Conservation (phyloP, 805 yeast species). For the Ogataea nonfermentans region DNA sequence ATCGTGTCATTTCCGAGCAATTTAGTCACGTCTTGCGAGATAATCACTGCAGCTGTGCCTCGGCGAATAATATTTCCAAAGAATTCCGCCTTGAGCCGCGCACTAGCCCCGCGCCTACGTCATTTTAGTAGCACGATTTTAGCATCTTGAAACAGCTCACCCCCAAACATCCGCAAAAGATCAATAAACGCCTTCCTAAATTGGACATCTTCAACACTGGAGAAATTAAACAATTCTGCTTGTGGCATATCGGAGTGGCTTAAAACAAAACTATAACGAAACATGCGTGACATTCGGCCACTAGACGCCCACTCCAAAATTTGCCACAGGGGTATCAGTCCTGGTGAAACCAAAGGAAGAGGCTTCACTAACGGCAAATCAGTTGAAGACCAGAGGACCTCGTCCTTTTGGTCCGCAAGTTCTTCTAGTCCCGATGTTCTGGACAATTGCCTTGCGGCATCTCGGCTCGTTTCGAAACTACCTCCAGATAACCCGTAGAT, state of each 20-base stretch:
- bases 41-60: conserved; percentile 1
- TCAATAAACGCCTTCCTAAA: conserved; percentile 36
- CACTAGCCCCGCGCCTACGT: conserved; percentile 10
- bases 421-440: conserved; percentile 12
- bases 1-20: conserved; percentile 7
- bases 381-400: conserved; percentile 13
- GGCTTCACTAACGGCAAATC: conserved; percentile 24
- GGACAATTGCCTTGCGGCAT: conserved; percentile 5
- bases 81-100: conserved; percentile 9
- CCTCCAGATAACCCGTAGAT: conserved; percentile 39
- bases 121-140: conserved; percentile 23
- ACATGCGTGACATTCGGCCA: conserved; percentile 22
- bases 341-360: conserved; percentile 46
- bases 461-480: conserved; percentile 21
- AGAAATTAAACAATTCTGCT: conserved; percentile 5
- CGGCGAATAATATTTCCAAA: conserved; percentile 5
- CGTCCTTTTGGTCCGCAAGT: conserved; percentile 17
- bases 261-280: conserved; percentile 6
- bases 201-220: conserved; percentile 13
- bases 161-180: conserved; percentile 44
- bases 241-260: conserved; percentile 1
- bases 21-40: conserved; percentile 6
- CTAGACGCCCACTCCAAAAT: conserved; percentile 36
- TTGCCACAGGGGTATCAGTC: conserved; percentile 48
- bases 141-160: conserved; percentile 30